Evolutionary conservation across 768 basidiomycete genomes (phyloP), one percentile per base, ranked within the genome.

Genomic region (Agrocybe pediades): DNA sequence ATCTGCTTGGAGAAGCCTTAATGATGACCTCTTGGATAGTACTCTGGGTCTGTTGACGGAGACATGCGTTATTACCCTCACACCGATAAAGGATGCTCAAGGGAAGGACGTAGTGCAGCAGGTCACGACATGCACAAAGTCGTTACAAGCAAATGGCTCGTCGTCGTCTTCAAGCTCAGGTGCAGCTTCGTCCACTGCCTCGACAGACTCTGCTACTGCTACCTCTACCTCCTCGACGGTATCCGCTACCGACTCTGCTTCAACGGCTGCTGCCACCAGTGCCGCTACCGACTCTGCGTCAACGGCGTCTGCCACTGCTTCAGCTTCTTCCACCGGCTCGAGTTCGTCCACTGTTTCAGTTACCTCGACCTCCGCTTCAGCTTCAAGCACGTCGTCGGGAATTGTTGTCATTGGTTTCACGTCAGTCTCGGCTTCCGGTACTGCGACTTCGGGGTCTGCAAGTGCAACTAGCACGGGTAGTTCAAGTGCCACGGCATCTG

Each of bases 61-160:
- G 70, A 83, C 77, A n/a, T 88, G 87, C 64, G 72, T 77, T 9
- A 70, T 84, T 44, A 79, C 80, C 9, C 72, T 87, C 43, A 84
- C 79, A 3, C 85, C 82, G 6, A 73, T 80, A 41, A 78, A 72
- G 46, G 80, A 76, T 58, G 63, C 67, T 3, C 69, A 77, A 58
- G 85, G 84, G 16, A 60, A 76, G n/a, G 70, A 71, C 40, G 76
- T 75, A 13, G 72, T 86, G 19, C 70, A 76, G 60, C 78, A 86
- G 59, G 78, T 85, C 44, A 71, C 71, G 59, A 75, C 72, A 25
- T 88, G 86, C 62, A 80, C 76, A 21, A 52, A 81, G 19, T 55
- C 71, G 39, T 65, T 72, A 60, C 65, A 66, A 19, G 52, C 59
- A 16, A 43, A 61, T 17, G 46, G 68, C 16, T 54, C 72, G 23